Percentiles rank a stretch among this genome's conserved stretches.
Evolutionary conservation across 441 rosid species (phyloP).

Genomic region (Omphalea diandra): DNA sequence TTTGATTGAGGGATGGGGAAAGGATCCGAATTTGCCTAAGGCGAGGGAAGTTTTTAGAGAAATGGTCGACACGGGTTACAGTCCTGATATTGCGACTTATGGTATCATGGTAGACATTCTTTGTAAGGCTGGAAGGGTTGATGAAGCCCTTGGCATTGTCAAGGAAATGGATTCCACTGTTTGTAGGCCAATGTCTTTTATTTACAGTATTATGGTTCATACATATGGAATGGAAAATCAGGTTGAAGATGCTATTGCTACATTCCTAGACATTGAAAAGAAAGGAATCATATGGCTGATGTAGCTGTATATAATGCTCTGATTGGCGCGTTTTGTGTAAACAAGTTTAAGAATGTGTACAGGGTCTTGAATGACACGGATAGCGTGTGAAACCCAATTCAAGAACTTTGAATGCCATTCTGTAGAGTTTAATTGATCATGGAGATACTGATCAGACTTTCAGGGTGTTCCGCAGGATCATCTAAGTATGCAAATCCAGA

Average conservation of each 20-base stretch:
- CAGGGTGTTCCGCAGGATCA: slow-evolving; percentile 66
- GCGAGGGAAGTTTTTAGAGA: slow-evolving; percentile 74
- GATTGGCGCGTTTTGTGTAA: slow-evolving; percentile 71
- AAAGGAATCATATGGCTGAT: slow-evolving; percentile 65
- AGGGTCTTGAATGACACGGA: slow-evolving; percentile 78
- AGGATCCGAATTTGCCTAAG: slow-evolving; percentile 76
- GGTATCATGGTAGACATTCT: slow-evolving; percentile 82
- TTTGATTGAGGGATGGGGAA: slow-evolving; percentile 94
- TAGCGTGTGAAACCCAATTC: slow-evolving; percentile 56
- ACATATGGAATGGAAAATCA: slow-evolving; percentile 70
- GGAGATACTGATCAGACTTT: slow-evolving; percentile 72
- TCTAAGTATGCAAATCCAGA: slow-evolving; percentile 76
- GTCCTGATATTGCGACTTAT: slow-evolving; percentile 82
- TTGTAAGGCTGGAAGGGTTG: slow-evolving; percentile 88
- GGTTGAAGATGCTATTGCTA: slow-evolving; percentile 72
- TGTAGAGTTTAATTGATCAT: slow-evolving; percentile 52
- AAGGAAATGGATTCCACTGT: slow-evolving; percentile 52
- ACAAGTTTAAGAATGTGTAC: slow-evolving; percentile 59
- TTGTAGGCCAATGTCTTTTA: slow-evolving; percentile 66
- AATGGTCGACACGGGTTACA: slow-evolving; percentile 61
- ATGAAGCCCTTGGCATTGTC: slow-evolving; percentile 73
- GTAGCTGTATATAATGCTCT: slow-evolving; percentile 69
- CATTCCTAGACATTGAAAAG: slow-evolving; percentile 79
- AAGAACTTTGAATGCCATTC: slow-evolving; percentile 67
- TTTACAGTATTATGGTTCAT: slow-evolving; percentile 78